Evolutionary conservation across 2,329 filamentous ascomycete genomes (phyloP), one percentile per base, ranked within the genome.

Genomic region (Macroventuria anomochaeta): DNA sequence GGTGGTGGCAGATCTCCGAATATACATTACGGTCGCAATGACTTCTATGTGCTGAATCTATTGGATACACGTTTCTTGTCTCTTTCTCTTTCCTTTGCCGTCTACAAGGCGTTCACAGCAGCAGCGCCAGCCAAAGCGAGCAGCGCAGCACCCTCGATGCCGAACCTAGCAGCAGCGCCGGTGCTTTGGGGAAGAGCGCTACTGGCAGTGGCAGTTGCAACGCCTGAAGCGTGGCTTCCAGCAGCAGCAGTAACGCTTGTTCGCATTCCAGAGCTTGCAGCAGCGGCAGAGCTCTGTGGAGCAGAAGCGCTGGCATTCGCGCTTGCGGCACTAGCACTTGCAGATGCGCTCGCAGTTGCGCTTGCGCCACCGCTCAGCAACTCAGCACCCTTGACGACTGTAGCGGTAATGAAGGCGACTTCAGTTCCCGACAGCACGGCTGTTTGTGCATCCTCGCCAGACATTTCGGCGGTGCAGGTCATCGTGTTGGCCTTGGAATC

Each of bases 391-490:
- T 57, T 55, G 2, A 67, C 59, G 17, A 71, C 61, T 3, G 58
- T 63, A 5, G 65, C 67, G 12, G 62, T 58, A 20, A 62, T 37
- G 25, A 70, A 67, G 3, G 36, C 37, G 11, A 69, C 54, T 7
- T 68, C 59, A n/a, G 28, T 50, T 2, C 60, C 59, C 0, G 59
- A 56, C 5, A 70, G 49, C 0, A 58, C 53, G 1, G 62, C 59
- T 3, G 62, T 65, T 17, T 57, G 52, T 2, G 60, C 49, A 12
- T 63, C 61, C 25, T 60, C 58, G 8, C 58, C 63, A 4, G 58
- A 53, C 42, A 67, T 61, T 17, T 57, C 50, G 3, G 65, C 68
- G 2, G 53, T 64, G 51, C 70, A 71, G 0, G 57, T 63, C 64
- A 70, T 67, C 29, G 67, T 53, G 4, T 46, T 47, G 2, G 52